Conservation (phyloP, 2,329 filamentous ascomycete genomes). For the Ascochyta rabiei region DNA sequence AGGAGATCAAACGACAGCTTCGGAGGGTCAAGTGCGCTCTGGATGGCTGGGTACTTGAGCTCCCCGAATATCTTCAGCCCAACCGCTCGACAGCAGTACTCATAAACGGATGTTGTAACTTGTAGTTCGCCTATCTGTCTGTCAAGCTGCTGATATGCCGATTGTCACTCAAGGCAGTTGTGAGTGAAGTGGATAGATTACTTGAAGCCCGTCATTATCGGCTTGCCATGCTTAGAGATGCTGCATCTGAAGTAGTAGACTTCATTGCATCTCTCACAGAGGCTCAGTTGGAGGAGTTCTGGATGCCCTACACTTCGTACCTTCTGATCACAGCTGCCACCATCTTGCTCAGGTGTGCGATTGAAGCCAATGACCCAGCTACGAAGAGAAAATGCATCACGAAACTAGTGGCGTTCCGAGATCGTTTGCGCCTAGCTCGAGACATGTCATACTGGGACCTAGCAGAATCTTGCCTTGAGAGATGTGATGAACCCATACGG, state of each 20-base stretch:
- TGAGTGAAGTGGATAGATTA: neutral
- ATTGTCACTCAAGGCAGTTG: constrained; percentile 17
- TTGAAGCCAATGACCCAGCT: constrained; percentile 17
- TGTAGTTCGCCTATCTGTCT: constrained; percentile 27
- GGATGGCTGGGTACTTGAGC: constrained; percentile 19
- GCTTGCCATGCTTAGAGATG: constrained; percentile 19
- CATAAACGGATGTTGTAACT: constrained; percentile 23
- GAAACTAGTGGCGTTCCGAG: constrained; percentile 15
- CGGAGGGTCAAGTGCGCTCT: constrained; percentile 18
- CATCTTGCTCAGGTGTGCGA: constrained; percentile 22
- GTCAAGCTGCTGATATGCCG: constrained; percentile 22
- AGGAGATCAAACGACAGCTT: constrained; percentile 12
- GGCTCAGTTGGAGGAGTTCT: constrained; percentile 24
- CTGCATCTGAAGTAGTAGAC: constrained; percentile 11
- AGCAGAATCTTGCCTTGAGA: constrained; percentile 28
- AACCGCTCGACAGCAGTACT: neutral
- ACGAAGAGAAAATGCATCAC: constrained; percentile 13
- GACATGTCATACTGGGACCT: constrained; percentile 21
- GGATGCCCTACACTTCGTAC: constrained; percentile 31
- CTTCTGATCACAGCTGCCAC: constrained; percentile 26
- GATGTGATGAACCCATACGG: constrained; percentile 27
- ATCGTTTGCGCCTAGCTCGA: constrained; percentile 16
- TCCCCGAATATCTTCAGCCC: constrained; percentile 14
- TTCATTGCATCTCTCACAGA: constrained; percentile 17
- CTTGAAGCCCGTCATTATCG: constrained; percentile 17